Evolutionary conservation across 139 green algal species (phyloP).

Genomic region (Auxenochlorella protothecoides): DNA sequence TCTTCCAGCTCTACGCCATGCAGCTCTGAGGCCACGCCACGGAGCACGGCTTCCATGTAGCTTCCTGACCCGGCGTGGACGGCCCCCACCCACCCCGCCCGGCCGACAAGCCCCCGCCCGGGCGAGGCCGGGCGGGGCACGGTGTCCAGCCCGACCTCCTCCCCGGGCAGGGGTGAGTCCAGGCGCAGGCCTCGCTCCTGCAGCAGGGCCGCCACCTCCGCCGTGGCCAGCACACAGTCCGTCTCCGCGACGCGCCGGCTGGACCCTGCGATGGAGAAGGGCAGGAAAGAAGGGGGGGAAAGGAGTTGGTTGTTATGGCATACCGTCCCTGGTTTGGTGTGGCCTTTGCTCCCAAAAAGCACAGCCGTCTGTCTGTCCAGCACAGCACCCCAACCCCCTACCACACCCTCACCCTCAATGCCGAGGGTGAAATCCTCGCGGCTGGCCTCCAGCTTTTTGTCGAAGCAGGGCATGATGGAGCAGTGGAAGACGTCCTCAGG

Average conservation of each 20-base stretch:
- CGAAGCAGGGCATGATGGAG: slow-evolving; percentile 95
- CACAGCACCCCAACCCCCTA: background rate
- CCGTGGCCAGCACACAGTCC: slow-evolving; percentile 86
- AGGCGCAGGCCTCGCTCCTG: slow-evolving; percentile 24
- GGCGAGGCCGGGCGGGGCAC: background rate
- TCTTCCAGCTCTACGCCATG: slow-evolving; percentile 47
- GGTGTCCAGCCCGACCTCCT: slow-evolving; percentile 19
- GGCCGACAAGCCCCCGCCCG: too few species aligned
- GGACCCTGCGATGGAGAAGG: too few species aligned
- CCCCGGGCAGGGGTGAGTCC: slow-evolving; percentile 6
- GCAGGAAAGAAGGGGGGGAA: too few species aligned
- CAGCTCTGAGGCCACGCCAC: slow-evolving; percentile 55
- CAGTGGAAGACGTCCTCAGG: slow-evolving; percentile 69
- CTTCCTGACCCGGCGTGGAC: slow-evolving; percentile 50
- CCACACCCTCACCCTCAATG: background rate
- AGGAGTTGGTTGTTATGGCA: too few species aligned
- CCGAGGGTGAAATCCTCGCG: slow-evolving; percentile 56
- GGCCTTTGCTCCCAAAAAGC: too few species aligned
- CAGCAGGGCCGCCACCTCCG: slow-evolving; percentile 72
- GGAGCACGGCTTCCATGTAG: slow-evolving; percentile 76
- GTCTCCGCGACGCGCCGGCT: slow-evolving; percentile 46
- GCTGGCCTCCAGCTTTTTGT: slow-evolving; percentile 98
- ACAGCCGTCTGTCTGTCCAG: too few species aligned
- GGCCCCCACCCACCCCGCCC: too few species aligned
- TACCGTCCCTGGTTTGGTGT: too few species aligned